A percentile compares a stretch with the other conserved stretches of the same genome.
Evolutionary conservation across 768 basidiomycete genomes (phyloP).

Genomic region (Hygrophoropsis aurantiaca): DNA sequence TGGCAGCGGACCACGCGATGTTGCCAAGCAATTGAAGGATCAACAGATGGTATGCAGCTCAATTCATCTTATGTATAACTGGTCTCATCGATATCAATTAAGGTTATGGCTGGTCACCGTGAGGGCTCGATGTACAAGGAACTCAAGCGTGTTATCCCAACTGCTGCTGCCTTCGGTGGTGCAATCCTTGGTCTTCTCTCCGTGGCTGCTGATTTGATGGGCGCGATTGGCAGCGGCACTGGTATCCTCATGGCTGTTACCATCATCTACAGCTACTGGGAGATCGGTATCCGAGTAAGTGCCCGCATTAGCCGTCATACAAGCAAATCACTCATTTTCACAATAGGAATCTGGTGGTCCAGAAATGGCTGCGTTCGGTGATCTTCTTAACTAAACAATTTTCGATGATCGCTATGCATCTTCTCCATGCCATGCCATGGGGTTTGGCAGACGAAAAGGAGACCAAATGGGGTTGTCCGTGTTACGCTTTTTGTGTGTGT

Average conservation of each 20-base stretch:
- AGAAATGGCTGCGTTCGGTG: conserved; percentile 79
- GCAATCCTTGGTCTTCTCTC: conserved; percentile 93
- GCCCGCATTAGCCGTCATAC: conserved; percentile 39
- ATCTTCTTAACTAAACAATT: conserved; percentile 61
- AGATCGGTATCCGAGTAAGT: too few relatives aligned
- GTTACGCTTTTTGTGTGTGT: too few relatives aligned
- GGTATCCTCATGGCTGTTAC: conserved; percentile 98
- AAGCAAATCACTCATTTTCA: conserved; percentile 6
- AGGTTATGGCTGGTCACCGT: conserved; percentile 87
- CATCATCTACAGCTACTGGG: conserved; percentile 81
- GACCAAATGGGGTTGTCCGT: too few relatives aligned
- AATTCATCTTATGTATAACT: background rate
- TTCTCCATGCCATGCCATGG: too few relatives aligned
- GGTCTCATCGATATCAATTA: background rate
- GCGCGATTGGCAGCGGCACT: conserved; percentile 93
- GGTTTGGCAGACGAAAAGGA: too few relatives aligned
- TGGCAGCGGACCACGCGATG: conserved; percentile 91
- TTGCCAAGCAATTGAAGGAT: conserved; percentile 98
- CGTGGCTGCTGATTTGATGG: conserved; percentile 91
- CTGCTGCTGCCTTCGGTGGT: conserved; percentile 95
- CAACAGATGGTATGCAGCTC: conserved; percentile 82
- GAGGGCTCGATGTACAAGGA: conserved; percentile 99
- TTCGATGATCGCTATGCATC: too few relatives aligned
- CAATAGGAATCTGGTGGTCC: conserved; percentile 71
- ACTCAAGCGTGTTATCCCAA: conserved; percentile 95